Evolutionary conservation across 352 stramenopile species (phyloP).

Genomic region (Phytophthora agathidicida): DNA sequence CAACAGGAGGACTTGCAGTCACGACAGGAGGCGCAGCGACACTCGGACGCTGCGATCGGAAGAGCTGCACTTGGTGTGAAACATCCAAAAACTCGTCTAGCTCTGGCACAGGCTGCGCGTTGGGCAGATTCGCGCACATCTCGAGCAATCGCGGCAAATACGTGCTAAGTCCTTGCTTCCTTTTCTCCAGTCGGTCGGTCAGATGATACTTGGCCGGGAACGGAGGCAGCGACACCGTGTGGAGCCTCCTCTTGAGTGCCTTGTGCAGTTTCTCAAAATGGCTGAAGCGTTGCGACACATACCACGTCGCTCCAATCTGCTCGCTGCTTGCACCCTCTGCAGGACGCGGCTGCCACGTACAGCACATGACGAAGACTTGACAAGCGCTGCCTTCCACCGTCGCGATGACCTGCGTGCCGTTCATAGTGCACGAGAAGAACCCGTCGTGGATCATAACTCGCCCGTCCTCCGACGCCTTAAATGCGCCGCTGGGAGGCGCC

Average conservation of each 20-base stretch:
- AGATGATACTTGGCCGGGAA: conserved; percentile 54
- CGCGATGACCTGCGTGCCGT: conserved; percentile 32
- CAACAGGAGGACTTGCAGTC: conserved; percentile 2
- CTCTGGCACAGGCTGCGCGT: conserved; percentile 31
- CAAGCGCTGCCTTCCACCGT: conserved; percentile 25
- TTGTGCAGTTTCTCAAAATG: conserved; percentile 51
- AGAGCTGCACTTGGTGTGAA: conserved; percentile 41
- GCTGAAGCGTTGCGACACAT: conserved; percentile 52
- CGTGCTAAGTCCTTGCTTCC: conserved; percentile 35
- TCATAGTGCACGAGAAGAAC: conserved; percentile 38
- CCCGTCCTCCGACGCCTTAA: conserved; percentile 28
- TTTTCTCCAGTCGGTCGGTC: conserved; percentile 36
- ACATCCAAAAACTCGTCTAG: conserved; percentile 52
- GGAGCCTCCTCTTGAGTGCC: conserved; percentile 28
- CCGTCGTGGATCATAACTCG: conserved; percentile 36
- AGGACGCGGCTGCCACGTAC: conserved; percentile 31
- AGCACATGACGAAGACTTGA: conserved; percentile 48
- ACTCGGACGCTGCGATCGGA: conserved; percentile 22
- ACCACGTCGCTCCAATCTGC: conserved; percentile 34
- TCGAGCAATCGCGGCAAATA: conserved; percentile 43
- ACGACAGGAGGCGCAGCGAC: conserved; percentile 15
- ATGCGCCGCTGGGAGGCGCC: conserved; percentile 14
- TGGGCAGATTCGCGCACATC: conserved; percentile 38
- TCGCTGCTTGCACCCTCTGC: not conserved
- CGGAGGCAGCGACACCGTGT: conserved; percentile 27